Percentiles rank a stretch among this genome's conserved stretches.
Conservation (phyloP, 75 land plant genomes). For the Sequoiadendron giganteum region DNA sequence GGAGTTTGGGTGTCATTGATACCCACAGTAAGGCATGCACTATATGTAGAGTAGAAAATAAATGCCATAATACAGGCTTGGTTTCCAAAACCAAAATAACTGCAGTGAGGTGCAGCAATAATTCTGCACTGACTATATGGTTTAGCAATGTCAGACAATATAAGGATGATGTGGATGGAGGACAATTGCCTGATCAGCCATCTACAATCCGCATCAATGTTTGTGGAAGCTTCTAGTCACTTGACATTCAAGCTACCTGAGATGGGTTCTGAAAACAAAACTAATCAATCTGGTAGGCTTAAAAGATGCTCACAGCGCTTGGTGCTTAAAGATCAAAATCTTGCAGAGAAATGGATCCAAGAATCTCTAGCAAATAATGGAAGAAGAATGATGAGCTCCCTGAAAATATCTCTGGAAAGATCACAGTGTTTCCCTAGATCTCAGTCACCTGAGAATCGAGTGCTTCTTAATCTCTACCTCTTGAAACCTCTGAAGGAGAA, state of each 20-base stretch:
- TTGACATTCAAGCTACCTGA: neutral
- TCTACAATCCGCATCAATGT: neutral
- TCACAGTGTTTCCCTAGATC: neutral
- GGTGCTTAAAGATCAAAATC: neutral
- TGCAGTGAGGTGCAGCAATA: too few species aligned
- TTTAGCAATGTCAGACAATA: neutral
- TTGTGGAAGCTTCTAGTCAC: neutral
- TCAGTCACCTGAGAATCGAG: neutral
- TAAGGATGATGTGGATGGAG: neutral
- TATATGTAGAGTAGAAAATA: neutral
- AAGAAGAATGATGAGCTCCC: neutral
- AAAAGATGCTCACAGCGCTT: neutral
- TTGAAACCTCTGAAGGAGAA: too few species aligned
- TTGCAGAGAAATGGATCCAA: neutral
- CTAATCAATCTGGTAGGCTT: neutral
- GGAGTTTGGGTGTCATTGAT: neutral
- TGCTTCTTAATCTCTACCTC: neutral
- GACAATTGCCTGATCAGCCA: neutral
- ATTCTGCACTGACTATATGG: neutral
- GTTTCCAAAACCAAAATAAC: neutral
- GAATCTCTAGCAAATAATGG: neutral
- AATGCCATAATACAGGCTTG: neutral
- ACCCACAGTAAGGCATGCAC: neutral
- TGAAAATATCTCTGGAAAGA: neutral
- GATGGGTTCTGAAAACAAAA: neutral